phyloP scores from a whole-genome alignment of 768 basidiomycete species.

The button mushroom (Agaricus bisporus) region DNA sequence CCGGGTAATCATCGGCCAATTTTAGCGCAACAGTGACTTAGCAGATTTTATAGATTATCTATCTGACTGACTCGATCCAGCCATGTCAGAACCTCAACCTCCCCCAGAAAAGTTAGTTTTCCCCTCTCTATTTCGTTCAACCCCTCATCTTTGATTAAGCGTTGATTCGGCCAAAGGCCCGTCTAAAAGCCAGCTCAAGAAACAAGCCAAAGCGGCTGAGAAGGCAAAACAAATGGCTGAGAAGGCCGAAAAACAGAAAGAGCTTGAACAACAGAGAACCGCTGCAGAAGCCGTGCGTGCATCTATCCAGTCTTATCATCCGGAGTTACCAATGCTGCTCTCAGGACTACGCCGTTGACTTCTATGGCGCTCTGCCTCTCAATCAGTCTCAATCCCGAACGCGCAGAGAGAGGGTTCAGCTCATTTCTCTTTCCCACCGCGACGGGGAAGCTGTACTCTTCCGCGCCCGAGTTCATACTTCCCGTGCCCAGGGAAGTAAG shows the following conservation, averaged over 20 bases:
- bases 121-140: not conserved
- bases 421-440: constrained; percentile 56
- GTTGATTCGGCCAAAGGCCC: constrained; percentile 37
- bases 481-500: constrained; percentile 89
- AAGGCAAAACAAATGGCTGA: constrained; percentile 88
- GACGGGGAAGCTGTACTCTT: constrained; percentile 75
- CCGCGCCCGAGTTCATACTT: constrained; percentile 87
- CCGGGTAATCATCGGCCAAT: not conserved
- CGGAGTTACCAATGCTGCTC: constrained; percentile 4
- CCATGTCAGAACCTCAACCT: constrained; percentile 16
- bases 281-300: constrained; percentile 55
- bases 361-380: constrained; percentile 84
- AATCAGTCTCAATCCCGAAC: constrained; percentile 86
- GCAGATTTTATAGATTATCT: not conserved
- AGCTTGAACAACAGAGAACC: constrained; percentile 60
- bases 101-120: constrained; percentile 20
- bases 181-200: constrained; percentile 87
- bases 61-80: not conserved
- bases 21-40: not conserved
- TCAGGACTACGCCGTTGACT: constrained; percentile 71
- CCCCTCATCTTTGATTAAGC: constrained; percentile 11
- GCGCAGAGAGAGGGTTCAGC: constrained; percentile 52
- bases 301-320: constrained; percentile 5
- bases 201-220: constrained; percentile 83
- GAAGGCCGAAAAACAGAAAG: constrained; percentile 73